These are phyloP conservation scores for Hymenoscyphus linearis DNA, from an alignment of 2,329 filamentous ascomycete genomes.

Conservation along the genomic window DNA sequence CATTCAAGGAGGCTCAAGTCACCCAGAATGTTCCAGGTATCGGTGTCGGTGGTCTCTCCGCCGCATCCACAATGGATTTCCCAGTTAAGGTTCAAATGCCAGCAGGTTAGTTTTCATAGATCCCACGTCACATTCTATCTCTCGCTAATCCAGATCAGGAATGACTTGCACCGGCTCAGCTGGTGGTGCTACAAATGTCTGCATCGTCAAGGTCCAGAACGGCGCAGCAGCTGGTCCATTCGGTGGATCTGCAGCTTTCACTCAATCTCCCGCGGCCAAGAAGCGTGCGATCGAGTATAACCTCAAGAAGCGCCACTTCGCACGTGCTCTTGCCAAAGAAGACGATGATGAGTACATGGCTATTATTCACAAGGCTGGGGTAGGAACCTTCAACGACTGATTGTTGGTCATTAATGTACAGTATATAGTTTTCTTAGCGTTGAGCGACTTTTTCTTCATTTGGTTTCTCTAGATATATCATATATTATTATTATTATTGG, in stretches of 20 bases:
- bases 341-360: not conserved
- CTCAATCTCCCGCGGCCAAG: conserved; percentile 50
- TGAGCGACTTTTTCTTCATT: not conserved
- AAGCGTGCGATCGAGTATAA: conserved; percentile 58
- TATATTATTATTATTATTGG: not conserved
- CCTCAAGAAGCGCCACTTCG: conserved; percentile 33
- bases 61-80: conserved; percentile 58
- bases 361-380: not conserved
- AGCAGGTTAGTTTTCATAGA: conserved; percentile 30
- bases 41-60: conserved; percentile 51
- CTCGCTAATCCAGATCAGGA: conserved; percentile 24
- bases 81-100: conserved; percentile 62
- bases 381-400: too few relatives aligned
- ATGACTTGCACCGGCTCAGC: conserved; percentile 60
- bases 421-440: not conserved
- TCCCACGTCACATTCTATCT: not conserved
- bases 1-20: conserved; percentile 55
- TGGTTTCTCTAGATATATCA: not conserved
- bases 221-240: conserved; percentile 58
- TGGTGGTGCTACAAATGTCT: conserved; percentile 56
- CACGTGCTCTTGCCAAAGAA: conserved; percentile 26
- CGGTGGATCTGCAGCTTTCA: conserved; percentile 62
- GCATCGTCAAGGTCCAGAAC: conserved; percentile 61
- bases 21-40: conserved; percentile 57
- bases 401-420: not conserved